Conservation (phyloP, 139 green algal species). For the Chlamydomonas incerta region DNA sequence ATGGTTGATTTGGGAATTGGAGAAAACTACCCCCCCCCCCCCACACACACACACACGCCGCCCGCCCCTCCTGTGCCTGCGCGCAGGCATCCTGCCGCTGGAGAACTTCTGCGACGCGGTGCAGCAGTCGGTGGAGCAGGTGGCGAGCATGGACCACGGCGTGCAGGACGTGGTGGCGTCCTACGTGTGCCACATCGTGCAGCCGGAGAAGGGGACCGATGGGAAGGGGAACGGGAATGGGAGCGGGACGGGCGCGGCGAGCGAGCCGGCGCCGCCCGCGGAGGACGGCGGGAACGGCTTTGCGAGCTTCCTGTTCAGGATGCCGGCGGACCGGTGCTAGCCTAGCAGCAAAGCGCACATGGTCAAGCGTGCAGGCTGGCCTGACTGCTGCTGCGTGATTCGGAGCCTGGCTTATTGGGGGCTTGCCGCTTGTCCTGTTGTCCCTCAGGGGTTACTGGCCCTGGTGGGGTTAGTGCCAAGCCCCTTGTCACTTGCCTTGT, state of each 20-base stretch:
- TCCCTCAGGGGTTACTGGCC: too few species aligned
- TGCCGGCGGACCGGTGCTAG: neutral
- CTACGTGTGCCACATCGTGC: neutral
- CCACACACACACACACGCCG: conserved; percentile 52
- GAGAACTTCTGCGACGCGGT: conserved; percentile 55
- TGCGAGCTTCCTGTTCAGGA: neutral
- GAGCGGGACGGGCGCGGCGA: too few species aligned
- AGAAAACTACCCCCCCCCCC: conserved; percentile 42
- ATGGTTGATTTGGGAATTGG: too few species aligned
- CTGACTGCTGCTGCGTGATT: too few species aligned
- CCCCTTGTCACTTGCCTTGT: too few species aligned
- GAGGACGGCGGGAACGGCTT: neutral
- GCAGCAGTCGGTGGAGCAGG: conserved; percentile 41
- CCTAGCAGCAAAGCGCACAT: too few species aligned
- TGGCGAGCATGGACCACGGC: conserved; percentile 9
- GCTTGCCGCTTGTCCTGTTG: too few species aligned
- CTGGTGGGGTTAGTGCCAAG: too few species aligned
- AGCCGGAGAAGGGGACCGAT: neutral
- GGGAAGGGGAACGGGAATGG: neutral
- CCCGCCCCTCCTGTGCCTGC: conserved; percentile 11
- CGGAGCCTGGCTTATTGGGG: too few species aligned
- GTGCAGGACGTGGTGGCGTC: conserved; percentile 33
- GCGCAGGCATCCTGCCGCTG: conserved; percentile 56
- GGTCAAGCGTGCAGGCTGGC: too few species aligned
- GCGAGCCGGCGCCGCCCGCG: too few species aligned